phyloP scores from a whole-genome alignment of 306 rosid genomes.

The Lagenaria siceraria region DNA sequence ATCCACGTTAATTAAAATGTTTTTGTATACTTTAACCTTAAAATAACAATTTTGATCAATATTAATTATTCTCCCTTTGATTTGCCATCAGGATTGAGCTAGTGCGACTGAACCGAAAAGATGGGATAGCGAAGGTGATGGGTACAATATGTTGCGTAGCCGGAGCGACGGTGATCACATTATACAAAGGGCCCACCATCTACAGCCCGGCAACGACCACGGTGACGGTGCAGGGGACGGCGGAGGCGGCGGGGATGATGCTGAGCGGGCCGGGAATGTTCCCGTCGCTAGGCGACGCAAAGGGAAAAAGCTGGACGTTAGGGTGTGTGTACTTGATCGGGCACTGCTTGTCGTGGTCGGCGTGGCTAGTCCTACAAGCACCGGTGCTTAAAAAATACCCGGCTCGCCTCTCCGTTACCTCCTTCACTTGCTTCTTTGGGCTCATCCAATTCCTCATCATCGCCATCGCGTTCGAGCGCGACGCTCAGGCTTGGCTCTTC shows the following conservation, averaged over 20 bases:
- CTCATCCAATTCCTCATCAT: constrained; percentile 60
- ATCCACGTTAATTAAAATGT: too few relatives aligned
- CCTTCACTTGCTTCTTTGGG: constrained; percentile 89
- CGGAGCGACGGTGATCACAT: constrained; percentile 84
- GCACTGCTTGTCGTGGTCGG: constrained; percentile 94
- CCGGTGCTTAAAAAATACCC: constrained; percentile 93
- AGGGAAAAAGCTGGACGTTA: constrained; percentile 80
- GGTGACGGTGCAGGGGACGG: neutral
- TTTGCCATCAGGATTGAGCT: neutral
- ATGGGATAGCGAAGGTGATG: constrained; percentile 63
- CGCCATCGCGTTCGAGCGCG: constrained; percentile 54
- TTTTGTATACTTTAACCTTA: too few relatives aligned
- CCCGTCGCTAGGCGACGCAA: constrained; percentile 56
- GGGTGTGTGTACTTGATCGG: constrained; percentile 84
- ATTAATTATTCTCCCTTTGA: too few relatives aligned
- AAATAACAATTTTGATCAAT: too few relatives aligned
- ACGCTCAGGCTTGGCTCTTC: constrained; percentile 77
- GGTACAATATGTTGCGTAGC: constrained; percentile 83
- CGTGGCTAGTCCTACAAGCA: constrained; percentile 84
- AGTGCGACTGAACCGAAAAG: constrained; percentile 63
- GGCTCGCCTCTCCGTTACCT: constrained; percentile 91
- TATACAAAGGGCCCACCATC: constrained; percentile 83
- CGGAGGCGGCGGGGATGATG: neutral
- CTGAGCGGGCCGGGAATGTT: constrained; percentile 2
- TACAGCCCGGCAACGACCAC: constrained; percentile 40